These are phyloP conservation scores for Caryopteris hybrid DNA, from an alignment of 305 asterid genomes.

Conservation along the genomic window DNA sequence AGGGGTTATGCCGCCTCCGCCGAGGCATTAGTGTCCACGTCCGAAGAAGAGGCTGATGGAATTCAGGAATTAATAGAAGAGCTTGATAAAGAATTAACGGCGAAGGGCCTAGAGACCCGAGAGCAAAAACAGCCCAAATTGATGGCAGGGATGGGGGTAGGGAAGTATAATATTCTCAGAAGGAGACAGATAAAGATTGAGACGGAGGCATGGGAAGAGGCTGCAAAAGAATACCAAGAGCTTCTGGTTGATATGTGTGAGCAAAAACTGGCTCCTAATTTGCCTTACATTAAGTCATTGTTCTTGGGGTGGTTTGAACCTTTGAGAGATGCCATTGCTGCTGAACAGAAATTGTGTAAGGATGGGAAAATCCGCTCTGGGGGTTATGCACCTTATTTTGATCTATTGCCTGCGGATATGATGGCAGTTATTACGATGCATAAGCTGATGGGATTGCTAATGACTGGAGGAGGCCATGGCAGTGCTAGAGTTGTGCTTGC, in stretches of 20 bases:
- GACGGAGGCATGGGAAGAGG: conserved; percentile 93
- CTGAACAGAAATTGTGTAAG: conserved; percentile 66
- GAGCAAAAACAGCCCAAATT: conserved; percentile 41
- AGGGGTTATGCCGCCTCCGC: conserved; percentile 80
- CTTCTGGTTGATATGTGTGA: conserved; percentile 86
- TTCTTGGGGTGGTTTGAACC: conserved; percentile 99
- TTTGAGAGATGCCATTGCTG: conserved; percentile 69
- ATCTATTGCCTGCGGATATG: conserved; percentile 86
- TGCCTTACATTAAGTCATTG: conserved; percentile 88
- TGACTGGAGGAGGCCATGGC: conserved; percentile 79
- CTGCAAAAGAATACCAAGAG: conserved; percentile 89
- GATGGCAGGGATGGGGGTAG: conserved; percentile 64
- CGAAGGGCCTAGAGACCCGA: conserved; percentile 12
- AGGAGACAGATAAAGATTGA: conserved; percentile 78
- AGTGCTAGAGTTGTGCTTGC: conserved; percentile 83
- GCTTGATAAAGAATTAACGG: conserved; percentile 37
- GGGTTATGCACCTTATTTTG: conserved; percentile 56
- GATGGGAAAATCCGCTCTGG: conserved; percentile 47
- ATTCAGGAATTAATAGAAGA: conserved; percentile 49
- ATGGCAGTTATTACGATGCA: conserved; percentile 98
- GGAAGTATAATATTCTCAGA: conserved; percentile 59
- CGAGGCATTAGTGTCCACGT: conserved; percentile 70
- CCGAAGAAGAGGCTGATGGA: conserved; percentile 87
- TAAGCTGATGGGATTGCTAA: conserved; percentile 81
- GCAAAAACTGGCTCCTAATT: conserved; percentile 91